Evolutionary conservation across 2,329 filamentous ascomycete species (phyloP).

Genomic region (Fusarium sp.): DNA sequence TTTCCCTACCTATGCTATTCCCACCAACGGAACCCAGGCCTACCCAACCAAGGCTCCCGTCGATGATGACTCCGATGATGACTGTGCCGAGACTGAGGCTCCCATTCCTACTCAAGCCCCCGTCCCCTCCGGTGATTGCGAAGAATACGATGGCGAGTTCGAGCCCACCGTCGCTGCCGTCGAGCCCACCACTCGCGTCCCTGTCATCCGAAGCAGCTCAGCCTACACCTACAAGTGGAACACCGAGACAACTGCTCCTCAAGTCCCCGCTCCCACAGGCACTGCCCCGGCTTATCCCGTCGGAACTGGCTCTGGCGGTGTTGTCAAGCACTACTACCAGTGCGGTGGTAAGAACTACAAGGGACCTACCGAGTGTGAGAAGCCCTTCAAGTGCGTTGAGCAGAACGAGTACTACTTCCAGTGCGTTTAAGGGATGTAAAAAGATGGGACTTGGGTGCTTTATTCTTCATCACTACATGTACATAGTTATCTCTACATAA

Average conservation of each 20-base stretch:
- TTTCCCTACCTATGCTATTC: constrained; percentile 25
- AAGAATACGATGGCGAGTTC: not conserved
- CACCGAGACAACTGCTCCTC: constrained; percentile 24
- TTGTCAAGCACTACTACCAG: constrained; percentile 34
- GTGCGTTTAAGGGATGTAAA: constrained; percentile 16
- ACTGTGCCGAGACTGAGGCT: constrained; percentile 4
- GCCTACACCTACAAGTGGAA: constrained; percentile 33
- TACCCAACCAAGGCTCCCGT: constrained; percentile 14
- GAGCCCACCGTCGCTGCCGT: not conserved
- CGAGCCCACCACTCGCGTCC: constrained; percentile 18
- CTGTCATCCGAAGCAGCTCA: constrained; percentile 31
- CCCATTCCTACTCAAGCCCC: not conserved
- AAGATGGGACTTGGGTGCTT: not conserved
- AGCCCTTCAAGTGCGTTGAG: constrained; percentile 25
- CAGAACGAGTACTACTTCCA: constrained; percentile 37
- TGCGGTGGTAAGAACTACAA: constrained; percentile 33
- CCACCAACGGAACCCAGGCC: constrained; percentile 24
- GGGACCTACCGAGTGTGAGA: constrained; percentile 36
- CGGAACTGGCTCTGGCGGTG: constrained; percentile 11
- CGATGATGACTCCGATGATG: constrained; percentile 6
- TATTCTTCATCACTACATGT: constrained; percentile 19
- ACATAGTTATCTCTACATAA: constrained; percentile 33
- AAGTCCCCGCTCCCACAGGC: constrained; percentile 12
- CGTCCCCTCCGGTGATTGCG: not conserved
- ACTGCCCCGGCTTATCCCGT: constrained; percentile 20